phyloP scores from a whole-genome alignment of 345 rosid genomes.

The Rhodamnia rubescens region DNA sequence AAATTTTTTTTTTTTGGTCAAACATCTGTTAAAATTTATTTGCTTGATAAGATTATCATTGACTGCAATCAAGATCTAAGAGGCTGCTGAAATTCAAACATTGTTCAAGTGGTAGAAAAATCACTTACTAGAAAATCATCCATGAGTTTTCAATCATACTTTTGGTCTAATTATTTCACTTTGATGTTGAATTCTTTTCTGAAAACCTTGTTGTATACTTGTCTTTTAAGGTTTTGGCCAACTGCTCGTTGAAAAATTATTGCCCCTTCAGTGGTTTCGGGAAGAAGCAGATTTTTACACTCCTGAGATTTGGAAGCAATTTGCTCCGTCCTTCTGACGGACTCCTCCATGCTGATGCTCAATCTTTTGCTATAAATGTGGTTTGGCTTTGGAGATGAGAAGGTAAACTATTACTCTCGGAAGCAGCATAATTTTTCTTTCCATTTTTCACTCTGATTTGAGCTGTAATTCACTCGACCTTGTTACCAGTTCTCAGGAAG shows the following conservation, averaged over 20 bases:
- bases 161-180: not conserved
- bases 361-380: slow-evolving; percentile 20
- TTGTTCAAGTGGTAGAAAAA: not conserved
- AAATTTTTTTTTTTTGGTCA: too few relatives aligned
- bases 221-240: not conserved
- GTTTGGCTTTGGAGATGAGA: slow-evolving; percentile 50
- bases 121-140: not conserved
- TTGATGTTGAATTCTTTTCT: not conserved
- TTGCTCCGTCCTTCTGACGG: not conserved
- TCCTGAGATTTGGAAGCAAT: not conserved
- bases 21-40: not conserved
- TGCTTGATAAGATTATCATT: not conserved
- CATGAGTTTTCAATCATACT: not conserved
- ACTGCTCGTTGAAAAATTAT: not conserved
- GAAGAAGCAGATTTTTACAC: not conserved
- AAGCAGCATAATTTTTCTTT: not conserved
- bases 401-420: slow-evolving; percentile 22
- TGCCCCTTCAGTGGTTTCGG: not conserved
- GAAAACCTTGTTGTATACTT: not conserved
- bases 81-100: not conserved
- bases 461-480: slow-evolving; percentile 1
- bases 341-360: slow-evolving; percentile 16
- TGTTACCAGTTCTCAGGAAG: slow-evolving; percentile 34
- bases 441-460: not conserved
- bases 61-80: not conserved